phyloP scores from a whole-genome alignment of 768 basidiomycete species.

The Asterophora lycoperdoides region DNA sequence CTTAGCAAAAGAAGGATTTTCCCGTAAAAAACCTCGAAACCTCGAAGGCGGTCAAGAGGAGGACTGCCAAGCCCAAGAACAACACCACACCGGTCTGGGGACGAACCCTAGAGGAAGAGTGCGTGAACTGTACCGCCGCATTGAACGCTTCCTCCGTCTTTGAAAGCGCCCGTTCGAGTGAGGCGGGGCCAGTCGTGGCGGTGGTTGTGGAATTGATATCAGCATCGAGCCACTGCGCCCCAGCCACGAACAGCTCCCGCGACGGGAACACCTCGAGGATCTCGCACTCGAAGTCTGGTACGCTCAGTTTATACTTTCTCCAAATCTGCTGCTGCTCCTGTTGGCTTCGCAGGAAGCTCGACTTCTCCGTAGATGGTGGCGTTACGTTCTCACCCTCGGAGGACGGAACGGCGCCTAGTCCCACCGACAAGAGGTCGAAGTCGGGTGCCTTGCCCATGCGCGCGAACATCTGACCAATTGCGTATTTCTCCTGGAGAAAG shows the following conservation, averaged over 20 bases:
- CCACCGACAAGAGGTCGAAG: constrained; percentile 58
- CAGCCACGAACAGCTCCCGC: constrained; percentile 58
- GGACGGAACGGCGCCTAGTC: constrained; percentile 28
- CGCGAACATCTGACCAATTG: constrained; percentile 57
- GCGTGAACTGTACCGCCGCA: background rate
- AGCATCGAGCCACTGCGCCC: constrained; percentile 52
- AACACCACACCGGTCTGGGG: constrained; percentile 7
- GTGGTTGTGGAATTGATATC: background rate
- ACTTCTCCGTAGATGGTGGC: constrained; percentile 9
- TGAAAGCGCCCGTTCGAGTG: no score
- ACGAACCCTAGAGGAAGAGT: background rate
- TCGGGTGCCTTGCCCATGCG: constrained; percentile 48
- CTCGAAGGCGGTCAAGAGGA: constrained; percentile 28
- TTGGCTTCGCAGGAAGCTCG: constrained; percentile 9
- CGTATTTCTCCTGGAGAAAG: constrained; percentile 42
- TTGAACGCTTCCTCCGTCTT: background rate
- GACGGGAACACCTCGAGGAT: constrained; percentile 69
- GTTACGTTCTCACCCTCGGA: constrained; percentile 7
- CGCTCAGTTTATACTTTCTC: constrained; percentile 55
- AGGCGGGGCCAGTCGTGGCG: background rate
- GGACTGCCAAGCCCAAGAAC: constrained; percentile 15
- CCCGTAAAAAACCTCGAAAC: constrained; percentile 17
- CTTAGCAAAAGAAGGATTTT: constrained; percentile 11
- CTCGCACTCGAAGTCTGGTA: constrained; percentile 61
- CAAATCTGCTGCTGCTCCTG: constrained; percentile 31